Conservation (phyloP, 805 yeast genomes). For the Ogataea ramenticola region DNA sequence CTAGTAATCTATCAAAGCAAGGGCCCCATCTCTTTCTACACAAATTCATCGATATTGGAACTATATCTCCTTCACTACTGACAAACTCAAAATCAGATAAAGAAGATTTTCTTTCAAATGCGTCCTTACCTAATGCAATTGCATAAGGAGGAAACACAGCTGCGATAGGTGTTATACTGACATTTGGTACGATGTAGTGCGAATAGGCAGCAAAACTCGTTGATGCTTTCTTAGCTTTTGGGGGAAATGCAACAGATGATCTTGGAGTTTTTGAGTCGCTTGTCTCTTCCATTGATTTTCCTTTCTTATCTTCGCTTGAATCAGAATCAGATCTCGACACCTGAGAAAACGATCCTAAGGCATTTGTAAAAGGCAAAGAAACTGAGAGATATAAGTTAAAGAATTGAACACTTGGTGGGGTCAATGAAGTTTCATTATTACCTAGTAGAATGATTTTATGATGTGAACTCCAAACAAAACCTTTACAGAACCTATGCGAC, state of each 20-base stretch:
- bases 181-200: constrained; percentile 66
- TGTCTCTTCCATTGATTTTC: neutral
- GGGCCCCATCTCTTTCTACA: constrained; percentile 74
- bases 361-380: constrained; percentile 46
- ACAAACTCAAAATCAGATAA: constrained; percentile 68
- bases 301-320: neutral
- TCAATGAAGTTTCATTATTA: constrained; percentile 33
- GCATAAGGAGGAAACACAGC: constrained; percentile 75
- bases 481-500: constrained; percentile 57
- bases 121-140: constrained; percentile 68
- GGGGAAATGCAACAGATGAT: neutral
- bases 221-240: neutral
- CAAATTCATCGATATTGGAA: constrained; percentile 53
- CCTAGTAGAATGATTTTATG: constrained; percentile 65
- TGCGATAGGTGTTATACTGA: constrained; percentile 55
- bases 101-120: constrained; percentile 57
- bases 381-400: constrained; percentile 42
- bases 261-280: neutral
- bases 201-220: constrained; percentile 61
- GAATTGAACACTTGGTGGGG: constrained; percentile 40
- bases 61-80: constrained; percentile 61
- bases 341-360: constrained; percentile 12
- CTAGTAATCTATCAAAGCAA: constrained; percentile 53
- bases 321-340: constrained; percentile 5
- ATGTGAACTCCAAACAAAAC: constrained; percentile 72